A percentile compares a stretch with the other conserved stretches of the same genome.
Conservation (phyloP, 176 grass and related monocot genomes). For the Triticum urartu region DNA sequence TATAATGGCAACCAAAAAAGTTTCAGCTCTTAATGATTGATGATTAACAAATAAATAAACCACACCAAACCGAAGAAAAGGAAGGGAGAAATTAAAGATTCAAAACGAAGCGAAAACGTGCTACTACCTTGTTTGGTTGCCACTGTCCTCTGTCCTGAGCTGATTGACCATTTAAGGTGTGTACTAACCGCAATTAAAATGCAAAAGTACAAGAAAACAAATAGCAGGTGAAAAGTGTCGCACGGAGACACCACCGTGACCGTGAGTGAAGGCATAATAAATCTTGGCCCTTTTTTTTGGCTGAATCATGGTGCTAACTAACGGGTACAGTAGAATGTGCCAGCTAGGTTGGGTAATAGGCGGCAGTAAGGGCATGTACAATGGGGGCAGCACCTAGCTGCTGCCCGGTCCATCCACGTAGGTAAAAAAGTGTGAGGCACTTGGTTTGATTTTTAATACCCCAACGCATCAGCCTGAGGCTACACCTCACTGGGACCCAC, state of each 20-base stretch:
- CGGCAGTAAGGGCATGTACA: too few species aligned
- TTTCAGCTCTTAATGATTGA: constrained; percentile 13
- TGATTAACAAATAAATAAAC: neutral
- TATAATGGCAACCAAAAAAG: neutral
- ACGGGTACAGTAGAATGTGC: neutral
- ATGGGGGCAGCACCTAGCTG: too few species aligned
- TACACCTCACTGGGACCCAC: too few species aligned
- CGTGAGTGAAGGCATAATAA: neutral
- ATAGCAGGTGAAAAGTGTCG: constrained; percentile 1
- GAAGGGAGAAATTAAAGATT: neutral
- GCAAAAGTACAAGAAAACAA: neutral
- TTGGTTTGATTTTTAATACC: too few species aligned
- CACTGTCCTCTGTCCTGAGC: neutral
- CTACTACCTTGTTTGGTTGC: neutral
- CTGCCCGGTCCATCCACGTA: too few species aligned
- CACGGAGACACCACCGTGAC: constrained; percentile 5
- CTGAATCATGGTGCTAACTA: constrained; percentile 12
- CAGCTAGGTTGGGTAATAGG: neutral
- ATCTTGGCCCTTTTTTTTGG: neutral
- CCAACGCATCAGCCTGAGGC: too few species aligned
- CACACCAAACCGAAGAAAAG: neutral
- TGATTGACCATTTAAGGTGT: constrained; percentile 7
- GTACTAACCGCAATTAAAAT: constrained; percentile 13
- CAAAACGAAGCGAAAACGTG: neutral
- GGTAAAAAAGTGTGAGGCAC: too few species aligned